Base-by-base conservation (phyloP, 345 rosid species). In the Moringa oleifera region DNA sequence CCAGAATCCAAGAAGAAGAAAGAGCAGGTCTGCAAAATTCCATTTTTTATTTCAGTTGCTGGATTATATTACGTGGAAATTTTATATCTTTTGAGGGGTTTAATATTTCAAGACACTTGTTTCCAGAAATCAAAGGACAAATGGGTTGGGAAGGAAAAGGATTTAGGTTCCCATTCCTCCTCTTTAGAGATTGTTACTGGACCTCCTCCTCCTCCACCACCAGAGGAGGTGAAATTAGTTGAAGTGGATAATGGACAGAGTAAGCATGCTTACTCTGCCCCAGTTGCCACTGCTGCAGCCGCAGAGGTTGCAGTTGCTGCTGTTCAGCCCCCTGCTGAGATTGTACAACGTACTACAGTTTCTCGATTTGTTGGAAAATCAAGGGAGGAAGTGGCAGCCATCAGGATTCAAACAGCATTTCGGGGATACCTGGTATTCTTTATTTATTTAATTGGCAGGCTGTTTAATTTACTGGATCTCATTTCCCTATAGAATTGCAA, bases 331-430 rank as follows among this genome's bases (percentile, higher is more conserved):
- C 62, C 83, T 31, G 53, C 73, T n/a, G 88, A 72, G 67, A 81
- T 79, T 51, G 79, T 78, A 68, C 73, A 19, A 50, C 33, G 58
- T 23, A 55, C 67, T 33, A 68, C 25, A 16, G 63, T 68, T 49
- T 45, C 64, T 63, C 81, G 75, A 31, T 84, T 73, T 75, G 71
- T 72, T 7, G 95, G 95, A 23, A 84, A 87, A 77, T 78, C 87
- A 15, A 75, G 65, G 24, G 95, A 88, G 68, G 93, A 91, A 81
- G 88, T 57, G 0, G 93, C 96, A n/a, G 97, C 95, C 6, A 83
- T 91, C 70, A 77, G 76, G 76, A 88, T 94, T 77, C 99, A 94
- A 79, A 85, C 92, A 33, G 74, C 92, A 22, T 88, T 91, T 72
- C 83, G 97, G 63, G 93, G 91, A 47, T 87, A 88, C 61, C 57